Evolutionary conservation across 805 yeast species (phyloP).

Genomic region (Metschnikowia cubensis): DNA sequence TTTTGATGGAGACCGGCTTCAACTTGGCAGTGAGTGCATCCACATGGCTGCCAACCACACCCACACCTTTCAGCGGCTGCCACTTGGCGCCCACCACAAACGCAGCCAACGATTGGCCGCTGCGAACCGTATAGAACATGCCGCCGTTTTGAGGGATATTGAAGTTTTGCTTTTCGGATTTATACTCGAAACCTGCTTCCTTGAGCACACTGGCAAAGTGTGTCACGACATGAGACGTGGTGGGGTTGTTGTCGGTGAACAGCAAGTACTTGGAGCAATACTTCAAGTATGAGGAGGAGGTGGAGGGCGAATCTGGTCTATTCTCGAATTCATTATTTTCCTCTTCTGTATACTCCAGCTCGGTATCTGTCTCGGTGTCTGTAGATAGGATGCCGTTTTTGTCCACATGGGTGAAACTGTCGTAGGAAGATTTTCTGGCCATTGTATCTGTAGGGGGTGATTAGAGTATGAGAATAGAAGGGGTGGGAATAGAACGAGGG

Average conservation of each 20-base stretch:
- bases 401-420: conserved; percentile 1
- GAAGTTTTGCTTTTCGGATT: conserved; percentile 22
- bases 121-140: conserved; percentile 27
- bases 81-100: conserved; percentile 37
- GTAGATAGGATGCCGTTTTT: conserved; percentile 10
- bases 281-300: background rate
- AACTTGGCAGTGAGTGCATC: conserved; percentile 37
- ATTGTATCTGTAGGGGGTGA: background rate
- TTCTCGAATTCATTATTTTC: no score
- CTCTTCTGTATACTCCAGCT: no score
- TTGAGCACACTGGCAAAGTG: conserved; percentile 23
- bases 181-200: conserved; percentile 26
- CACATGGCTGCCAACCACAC: conserved; percentile 31
- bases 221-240: conserved; percentile 35
- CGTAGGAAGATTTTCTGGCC: background rate
- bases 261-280: conserved; percentile 23
- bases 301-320: no score
- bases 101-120: conserved; percentile 34
- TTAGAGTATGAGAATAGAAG: no score
- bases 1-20: conserved; percentile 27
- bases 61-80: conserved; percentile 28
- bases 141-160: conserved; percentile 13
- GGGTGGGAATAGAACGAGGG: no score
- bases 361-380: conserved; percentile 7
- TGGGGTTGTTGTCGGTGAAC: conserved; percentile 38